A percentile compares a stretch with the other conserved stretches of the same genome.
Conservation (phyloP, 176 grass and related monocot genomes). For the Phragmites australis region DNA sequence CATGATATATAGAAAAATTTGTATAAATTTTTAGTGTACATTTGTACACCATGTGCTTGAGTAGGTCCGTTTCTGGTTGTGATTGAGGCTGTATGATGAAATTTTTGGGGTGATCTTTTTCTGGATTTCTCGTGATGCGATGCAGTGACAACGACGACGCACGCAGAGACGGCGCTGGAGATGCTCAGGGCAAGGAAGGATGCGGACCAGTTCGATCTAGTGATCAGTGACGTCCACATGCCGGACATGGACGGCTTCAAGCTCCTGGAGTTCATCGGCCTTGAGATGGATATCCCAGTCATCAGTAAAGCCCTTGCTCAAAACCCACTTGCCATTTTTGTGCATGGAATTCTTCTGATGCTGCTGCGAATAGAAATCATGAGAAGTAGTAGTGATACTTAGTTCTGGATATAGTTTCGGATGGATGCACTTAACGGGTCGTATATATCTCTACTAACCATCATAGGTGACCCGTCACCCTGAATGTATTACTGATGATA, state of each 20-base stretch:
- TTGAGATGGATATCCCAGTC: constrained; percentile 78
- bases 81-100: neutral
- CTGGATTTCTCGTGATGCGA: neutral
- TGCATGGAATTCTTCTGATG: neutral
- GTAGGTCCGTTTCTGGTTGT: no score
- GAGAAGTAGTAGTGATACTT: no score
- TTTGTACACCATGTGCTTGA: no score
- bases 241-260: constrained; percentile 70
- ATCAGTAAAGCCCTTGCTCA: constrained; percentile 48
- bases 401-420: no score
- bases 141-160: constrained; percentile 46
- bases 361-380: neutral
- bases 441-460: no score
- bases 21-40: no score
- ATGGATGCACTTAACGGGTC: no score
- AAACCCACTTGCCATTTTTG: neutral
- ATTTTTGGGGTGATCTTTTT: neutral
- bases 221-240: constrained; percentile 66
- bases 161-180: constrained; percentile 40
- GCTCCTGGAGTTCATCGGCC: constrained; percentile 56
- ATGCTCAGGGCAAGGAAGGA: constrained; percentile 53
- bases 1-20: no score
- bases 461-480: no score
- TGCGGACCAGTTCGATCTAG: constrained; percentile 46
- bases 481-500: no score